Evolutionary conservation across 306 rosid species (phyloP), one percentile per base, ranked within the genome.

Genomic region (Heteromeles arbutifolia): DNA sequence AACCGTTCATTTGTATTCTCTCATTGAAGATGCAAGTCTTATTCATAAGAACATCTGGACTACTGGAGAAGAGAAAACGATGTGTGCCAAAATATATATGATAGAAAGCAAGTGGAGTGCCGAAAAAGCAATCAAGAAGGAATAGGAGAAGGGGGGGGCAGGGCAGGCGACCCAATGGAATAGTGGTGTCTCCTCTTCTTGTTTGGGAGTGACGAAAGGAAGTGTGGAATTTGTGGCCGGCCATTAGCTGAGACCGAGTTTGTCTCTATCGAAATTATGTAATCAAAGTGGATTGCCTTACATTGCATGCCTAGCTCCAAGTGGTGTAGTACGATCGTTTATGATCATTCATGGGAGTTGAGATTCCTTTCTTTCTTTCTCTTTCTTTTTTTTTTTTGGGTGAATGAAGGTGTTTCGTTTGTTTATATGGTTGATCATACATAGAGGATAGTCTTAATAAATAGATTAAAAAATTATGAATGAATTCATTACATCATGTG

Each of bases 121-220:
- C 70, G 84, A 68, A 77, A 68, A 59, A 72, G 79, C 75, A 64
- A 25, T 76, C 67, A 75, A 67, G 79, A 59, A 77, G 39, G 78
- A 72, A 75, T 21, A 24, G 48, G 57, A 69, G 66, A 18, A 53
- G 29, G 53, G 48, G 53, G 11, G 65, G 34, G 28, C 22, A 50
- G 58, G 44, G 81, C 70, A 76, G 72, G 58, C 77, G 69, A 59
- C 59, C 77, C 77, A 67, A 56, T 37, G 76, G 80, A 37, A 65
- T 21, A 65, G 70, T 21, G 69, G 69, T 65, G 85, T 78, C 70
- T 13, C 76, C 65, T 79, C 80, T 68, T 6, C 78, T 77, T 69
- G 83, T 80, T 86, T 78, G 81, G 74, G 84, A 81, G 82, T 39
- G 80, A 68, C 79, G 82, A 80, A 79, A 81, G 67, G 70, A 75